phyloP scores from a whole-genome alignment of 495 filamentous ascomycete species.

The Terfezia boudieri region DNA sequence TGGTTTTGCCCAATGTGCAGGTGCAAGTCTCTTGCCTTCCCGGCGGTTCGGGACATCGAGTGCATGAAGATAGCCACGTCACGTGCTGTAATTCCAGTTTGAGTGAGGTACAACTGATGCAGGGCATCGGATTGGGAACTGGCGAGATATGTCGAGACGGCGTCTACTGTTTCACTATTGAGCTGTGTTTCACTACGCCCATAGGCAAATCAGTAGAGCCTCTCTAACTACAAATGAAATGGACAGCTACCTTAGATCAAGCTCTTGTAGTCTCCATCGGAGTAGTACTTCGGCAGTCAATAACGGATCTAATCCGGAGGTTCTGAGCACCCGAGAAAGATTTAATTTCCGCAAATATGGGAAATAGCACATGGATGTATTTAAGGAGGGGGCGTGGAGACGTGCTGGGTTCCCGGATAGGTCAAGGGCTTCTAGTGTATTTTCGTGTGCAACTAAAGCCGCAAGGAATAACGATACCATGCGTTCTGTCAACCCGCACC shows the following conservation, averaged over 20 bases:
- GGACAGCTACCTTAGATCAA: constrained; percentile 21
- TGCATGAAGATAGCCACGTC: constrained; percentile 59
- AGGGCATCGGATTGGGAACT: constrained; percentile 41
- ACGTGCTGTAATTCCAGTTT: constrained; percentile 56
- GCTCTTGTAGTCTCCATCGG: constrained; percentile 53
- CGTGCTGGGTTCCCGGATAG: constrained; percentile 57
- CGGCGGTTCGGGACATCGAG: constrained; percentile 36
- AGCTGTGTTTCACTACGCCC: constrained; percentile 19
- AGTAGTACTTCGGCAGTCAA: constrained; percentile 43
- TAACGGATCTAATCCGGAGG: constrained; percentile 39
- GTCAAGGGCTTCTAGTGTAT: constrained; percentile 52
- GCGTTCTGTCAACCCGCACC: constrained; percentile 45
- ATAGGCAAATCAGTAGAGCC: background rate
- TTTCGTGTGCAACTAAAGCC: constrained; percentile 39
- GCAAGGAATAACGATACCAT: constrained; percentile 34
- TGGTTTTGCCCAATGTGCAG: constrained; percentile 48
- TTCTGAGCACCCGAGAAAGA: constrained; percentile 42
- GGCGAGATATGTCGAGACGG: constrained; percentile 40
- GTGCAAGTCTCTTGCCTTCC: constrained; percentile 12
- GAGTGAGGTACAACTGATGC: constrained; percentile 46
- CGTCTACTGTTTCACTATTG: constrained; percentile 32
- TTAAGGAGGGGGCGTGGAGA: constrained; percentile 28
- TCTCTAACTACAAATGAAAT: background rate
- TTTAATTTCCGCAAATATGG: constrained; percentile 49
- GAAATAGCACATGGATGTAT: constrained; percentile 38